A percentile compares a stretch with the other conserved stretches of the same genome.
Evolutionary conservation across 352 stramenopile genomes (phyloP).

Genomic region (Pythium brassicae): DNA sequence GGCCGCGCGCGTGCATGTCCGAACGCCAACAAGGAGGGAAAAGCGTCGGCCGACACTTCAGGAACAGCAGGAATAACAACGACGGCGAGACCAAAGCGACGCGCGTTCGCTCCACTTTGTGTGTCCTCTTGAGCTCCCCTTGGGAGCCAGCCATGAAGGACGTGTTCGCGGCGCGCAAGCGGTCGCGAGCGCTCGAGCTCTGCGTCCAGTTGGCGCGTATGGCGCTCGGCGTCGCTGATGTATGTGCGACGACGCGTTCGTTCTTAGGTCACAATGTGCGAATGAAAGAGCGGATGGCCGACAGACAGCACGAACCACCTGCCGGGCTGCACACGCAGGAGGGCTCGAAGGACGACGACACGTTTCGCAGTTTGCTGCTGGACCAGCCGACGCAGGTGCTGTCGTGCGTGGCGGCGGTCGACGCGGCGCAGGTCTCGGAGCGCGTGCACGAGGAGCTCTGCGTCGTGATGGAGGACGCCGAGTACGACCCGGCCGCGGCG

Average conservation of each 20-base stretch:
- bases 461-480: slow-evolving; percentile 38
- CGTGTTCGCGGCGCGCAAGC: slow-evolving; percentile 48
- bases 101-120: no score
- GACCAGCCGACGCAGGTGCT: slow-evolving; percentile 38
- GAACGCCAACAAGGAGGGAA: no score
- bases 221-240: slow-evolving; percentile 22
- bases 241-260: slow-evolving; percentile 7
- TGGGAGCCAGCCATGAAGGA: slow-evolving; percentile 60
- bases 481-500: slow-evolving; percentile 46
- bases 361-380: slow-evolving; percentile 39
- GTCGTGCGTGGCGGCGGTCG: slow-evolving; percentile 16
- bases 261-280: no score
- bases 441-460: slow-evolving; percentile 41
- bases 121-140: no score
- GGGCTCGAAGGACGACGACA: slow-evolving; percentile 30
- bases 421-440: slow-evolving; percentile 25
- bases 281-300: no score
- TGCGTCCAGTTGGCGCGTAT: slow-evolving; percentile 37
- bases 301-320: no score
- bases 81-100: no score
- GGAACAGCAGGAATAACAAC: no score
- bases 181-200: slow-evolving; percentile 38
- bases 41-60: no score
- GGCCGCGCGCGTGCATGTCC: no score
- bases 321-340: slow-evolving; percentile 14